Evolutionary conservation across 306 rosid species (phyloP), one percentile per base, ranked within the genome.

Genomic region (Fragaria iinumae): DNA sequence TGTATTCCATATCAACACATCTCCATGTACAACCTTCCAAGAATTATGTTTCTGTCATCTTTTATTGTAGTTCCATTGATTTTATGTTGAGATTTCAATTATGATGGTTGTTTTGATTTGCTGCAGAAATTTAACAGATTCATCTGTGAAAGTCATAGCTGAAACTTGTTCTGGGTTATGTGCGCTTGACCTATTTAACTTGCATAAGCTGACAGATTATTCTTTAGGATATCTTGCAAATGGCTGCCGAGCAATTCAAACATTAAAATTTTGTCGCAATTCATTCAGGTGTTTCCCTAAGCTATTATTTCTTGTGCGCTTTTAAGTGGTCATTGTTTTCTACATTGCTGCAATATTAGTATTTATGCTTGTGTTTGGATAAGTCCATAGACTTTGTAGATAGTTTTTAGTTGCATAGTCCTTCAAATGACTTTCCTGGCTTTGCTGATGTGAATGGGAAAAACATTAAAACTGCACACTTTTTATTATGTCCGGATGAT

Each of bases 41-140:
- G 48, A 11, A 41, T 13, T 43, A 17, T 49, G 75, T 32, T 18
- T 32, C n/a, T 48, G 25, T 16, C 21, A 12, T 73, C 67, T 73
- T 66, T 69, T 47, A 17, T 82, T n/a, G 41, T 50, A 39, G 10
- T 39, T 59, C 50, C 1, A 20, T 53, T 70, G 63, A 56, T 47
- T 21, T 49, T 69, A 49, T 82, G 47, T 52, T 76, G 57, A 56
- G 72, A 72, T 71, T 69, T 49, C 71, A 60, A 66, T 72, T 69
- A 16, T 77, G 76, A 20, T 59, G 55, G 55, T 49, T 77, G 78
- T 66, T 66, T 72, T 69, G 14, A 52, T 82, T 68, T 79, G 75
- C 41, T 79, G 89, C 91, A 95, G 99, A 81, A 82, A 89, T 36
- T 80, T 95, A 84, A 92, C 97, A 17, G 90, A 90, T 82, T 84